Evolutionary conservation across 108 stramenopile genomes (phyloP), one percentile per base, ranked within the genome.

Genomic region (Nitzschia sp.): DNA sequence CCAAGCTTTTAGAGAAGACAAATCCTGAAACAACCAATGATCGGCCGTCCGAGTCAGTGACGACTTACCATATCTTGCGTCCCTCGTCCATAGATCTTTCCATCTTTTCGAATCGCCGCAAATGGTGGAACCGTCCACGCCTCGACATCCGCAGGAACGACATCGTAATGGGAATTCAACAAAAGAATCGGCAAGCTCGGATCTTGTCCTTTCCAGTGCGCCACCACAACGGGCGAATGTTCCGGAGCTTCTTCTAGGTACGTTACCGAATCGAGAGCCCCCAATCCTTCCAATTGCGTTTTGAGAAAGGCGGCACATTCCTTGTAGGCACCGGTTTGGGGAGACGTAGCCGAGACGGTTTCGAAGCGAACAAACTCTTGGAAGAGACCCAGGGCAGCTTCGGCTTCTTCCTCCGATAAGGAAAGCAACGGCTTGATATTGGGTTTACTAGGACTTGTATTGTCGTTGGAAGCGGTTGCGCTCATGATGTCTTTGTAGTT

Each of bases 41-140:
- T n/a, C n/a, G n/a, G n/a, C n/a, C n/a, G n/a, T n/a, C n/a, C n/a
- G n/a, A n/a, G n/a, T n/a, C n/a, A n/a, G n/a, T n/a, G n/a, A n/a
- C n/a, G n/a, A n/a, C n/a, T n/a, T n/a, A n/a, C n/a, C 97, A 98
- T 98, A 76, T 97, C 96, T 77, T 97, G 96, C 17, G 96, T 75
- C 3, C 98, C 98, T 47, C 96, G 85, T 23, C 96, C 98, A 71
- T 94, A 97, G 9, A 98, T 89, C 27, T 80, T 80, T 6, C 92
- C 96, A 61, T 89, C 92, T 46, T 82, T 77, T 23, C 83, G 82
- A 30, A 82, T 68, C 0, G 81, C 94, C 1, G 61, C 88, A 75
- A 96, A 98, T n/a, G 98, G 93, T 38, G 80, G 77, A 22, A 88
- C 76, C 0, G 86, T 85, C 93, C 93, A 94, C 31, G 80, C 79